These are phyloP conservation scores for Citrullus amarus DNA, from an alignment of 306 rosid genomes.

Conservation along the genomic window DNA sequence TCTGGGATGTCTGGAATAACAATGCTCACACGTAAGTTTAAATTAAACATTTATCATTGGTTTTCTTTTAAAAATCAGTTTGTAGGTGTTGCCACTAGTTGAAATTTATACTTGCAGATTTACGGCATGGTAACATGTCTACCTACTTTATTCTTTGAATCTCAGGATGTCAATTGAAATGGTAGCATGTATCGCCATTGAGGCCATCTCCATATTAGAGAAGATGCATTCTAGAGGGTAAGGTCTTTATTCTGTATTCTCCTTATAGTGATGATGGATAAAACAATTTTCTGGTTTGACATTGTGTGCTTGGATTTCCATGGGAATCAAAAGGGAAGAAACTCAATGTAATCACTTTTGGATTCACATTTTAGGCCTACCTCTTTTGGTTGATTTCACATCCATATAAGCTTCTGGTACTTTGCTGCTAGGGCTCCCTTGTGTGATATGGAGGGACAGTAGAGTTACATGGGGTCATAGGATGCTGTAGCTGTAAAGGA, in stretches of 20 bases:
- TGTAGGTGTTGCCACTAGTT: not conserved
- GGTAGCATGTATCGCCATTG: slow-evolving; percentile 49
- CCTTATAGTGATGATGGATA: not conserved
- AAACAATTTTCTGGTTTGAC: not conserved
- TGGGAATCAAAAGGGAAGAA: not conserved
- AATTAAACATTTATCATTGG: not conserved
- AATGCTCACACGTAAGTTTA: slow-evolving; percentile 32
- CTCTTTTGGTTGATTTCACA: not conserved
- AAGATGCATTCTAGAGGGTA: slow-evolving; percentile 39
- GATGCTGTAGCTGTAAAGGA: not conserved
- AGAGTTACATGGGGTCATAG: not conserved
- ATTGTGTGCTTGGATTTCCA: not conserved
- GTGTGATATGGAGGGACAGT: not conserved
- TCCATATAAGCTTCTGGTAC: not conserved
- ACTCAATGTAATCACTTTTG: not conserved
- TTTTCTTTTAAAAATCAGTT: not conserved
- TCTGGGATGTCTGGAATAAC: slow-evolving; percentile 48
- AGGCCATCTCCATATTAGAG: slow-evolving; percentile 43
- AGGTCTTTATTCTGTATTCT: slow-evolving; percentile 13
- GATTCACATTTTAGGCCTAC: not conserved
- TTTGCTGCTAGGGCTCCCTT: not conserved
- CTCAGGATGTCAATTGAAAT: slow-evolving; percentile 46
- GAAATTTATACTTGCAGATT: not conserved
- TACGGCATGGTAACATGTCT: not conserved
- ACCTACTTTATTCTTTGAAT: not conserved